Conservation (phyloP, 371 early-diverging fungal genomes). For the Haplosporangium sp. region DNA sequence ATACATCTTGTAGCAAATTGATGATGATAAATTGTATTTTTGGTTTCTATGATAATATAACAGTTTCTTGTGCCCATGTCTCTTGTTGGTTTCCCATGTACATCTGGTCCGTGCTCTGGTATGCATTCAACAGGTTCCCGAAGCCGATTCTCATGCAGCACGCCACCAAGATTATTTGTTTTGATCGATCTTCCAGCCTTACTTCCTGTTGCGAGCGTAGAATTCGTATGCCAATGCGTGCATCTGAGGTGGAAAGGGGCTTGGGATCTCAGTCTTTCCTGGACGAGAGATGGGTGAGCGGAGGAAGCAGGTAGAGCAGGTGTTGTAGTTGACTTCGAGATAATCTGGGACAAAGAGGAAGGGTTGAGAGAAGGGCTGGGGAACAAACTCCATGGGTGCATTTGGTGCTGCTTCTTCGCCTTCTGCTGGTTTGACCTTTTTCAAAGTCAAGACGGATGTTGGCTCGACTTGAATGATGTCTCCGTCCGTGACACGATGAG, state of each 20-base stretch:
- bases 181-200: background rate
- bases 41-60: constrained; percentile 9
- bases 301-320: constrained; percentile 89
- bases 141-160: background rate
- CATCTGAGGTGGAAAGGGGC: constrained; percentile 90
- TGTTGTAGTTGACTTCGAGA: constrained; percentile 96
- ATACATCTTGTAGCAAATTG: too few relatives aligned
- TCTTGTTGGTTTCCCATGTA: background rate
- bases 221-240: constrained; percentile 94
- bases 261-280: constrained; percentile 90
- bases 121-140: background rate
- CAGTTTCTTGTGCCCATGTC: background rate
- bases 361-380: constrained; percentile 89
- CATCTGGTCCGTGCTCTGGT: background rate
- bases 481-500: constrained; percentile 86
- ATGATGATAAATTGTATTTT: background rate
- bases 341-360: constrained; percentile 97
- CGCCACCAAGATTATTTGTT: background rate
- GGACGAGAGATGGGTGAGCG: constrained; percentile 91
- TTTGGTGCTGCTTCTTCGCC: constrained; percentile 57
- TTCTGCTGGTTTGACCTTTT: constrained; percentile 47
- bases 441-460: constrained; percentile 77
- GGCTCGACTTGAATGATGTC: constrained; percentile 92
- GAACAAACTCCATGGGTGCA: constrained; percentile 73
- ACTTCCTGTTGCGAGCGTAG: constrained; percentile 73